Evolutionary conservation across 2,329 filamentous ascomycete genomes (phyloP), one percentile per base, ranked within the genome.

Genomic region (Fusarium robinianum): DNA sequence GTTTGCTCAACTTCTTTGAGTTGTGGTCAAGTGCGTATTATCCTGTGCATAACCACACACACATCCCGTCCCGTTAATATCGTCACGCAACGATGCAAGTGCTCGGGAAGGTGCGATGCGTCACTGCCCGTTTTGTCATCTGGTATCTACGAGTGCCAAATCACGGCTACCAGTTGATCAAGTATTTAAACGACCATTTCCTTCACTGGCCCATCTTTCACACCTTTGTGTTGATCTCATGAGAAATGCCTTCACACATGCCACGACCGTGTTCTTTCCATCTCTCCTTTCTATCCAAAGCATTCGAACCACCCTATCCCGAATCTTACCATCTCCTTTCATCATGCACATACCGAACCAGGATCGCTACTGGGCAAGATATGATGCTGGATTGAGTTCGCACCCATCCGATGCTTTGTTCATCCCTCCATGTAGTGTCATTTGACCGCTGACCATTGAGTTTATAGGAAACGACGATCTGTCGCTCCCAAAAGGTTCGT

Each of bases 401-500:
- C 51, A n/a, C n/a, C n/a, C n/a, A n/a, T n/a, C n/a, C n/a, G n/a
- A n/a, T n/a, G n/a, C n/a, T n/a, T n/a, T 38, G 11, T 25, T 42
- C 33, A 22, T 22, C 26, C 19, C 12, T 12, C 19, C 12, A 21
- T 22, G 40, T 10, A 18, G 11, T 18, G n/a, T 7, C n/a, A 33
- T 3, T 16, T 8, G 17, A 6, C 19, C 25, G 37, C 72, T 74
- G 58, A 75, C 68, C 46, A 15, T 27, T 31, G 25, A n/a, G 23
- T 17, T 31, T 32, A n/a, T 48, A 84, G 81, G 70, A 38, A 83
- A 79, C 53, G 81, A 85, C 59, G 81, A 85, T 56, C 65, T 85
- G 53, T 84, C 80, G 33, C 71, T 85, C 14, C 81, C 81, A 18
- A 85, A 85, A 71, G 81, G 80, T 83, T 74, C 46, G 70, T 60